A percentile compares a stretch with the other conserved stretches of the same genome.
phyloP scores from a whole-genome alignment of 768 basidiomycete genomes.

The Amanita rimosa region DNA sequence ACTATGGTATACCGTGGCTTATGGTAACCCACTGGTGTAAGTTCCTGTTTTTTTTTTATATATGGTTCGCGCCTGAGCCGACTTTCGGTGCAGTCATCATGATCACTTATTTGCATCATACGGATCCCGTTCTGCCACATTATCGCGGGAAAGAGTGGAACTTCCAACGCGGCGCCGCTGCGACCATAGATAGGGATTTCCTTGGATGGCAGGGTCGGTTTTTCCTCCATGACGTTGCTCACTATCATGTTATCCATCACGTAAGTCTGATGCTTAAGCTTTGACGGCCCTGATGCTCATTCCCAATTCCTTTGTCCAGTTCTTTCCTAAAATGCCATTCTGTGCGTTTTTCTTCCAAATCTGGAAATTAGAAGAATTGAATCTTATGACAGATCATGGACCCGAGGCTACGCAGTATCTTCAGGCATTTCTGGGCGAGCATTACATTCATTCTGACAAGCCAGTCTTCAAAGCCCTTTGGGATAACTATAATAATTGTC shows the following conservation, averaged over 20 bases:
- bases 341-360: constrained; percentile 20
- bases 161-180: constrained; percentile 50
- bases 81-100: constrained; percentile 25
- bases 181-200: constrained; percentile 46
- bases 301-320: constrained; percentile 19
- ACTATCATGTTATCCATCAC: constrained; percentile 56
- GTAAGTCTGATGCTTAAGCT: constrained; percentile 17
- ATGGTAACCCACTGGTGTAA: constrained; percentile 43
- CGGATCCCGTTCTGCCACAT: constrained; percentile 44
- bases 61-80: not conserved
- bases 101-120: constrained; percentile 58
- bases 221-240: constrained; percentile 57
- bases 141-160: constrained; percentile 49
- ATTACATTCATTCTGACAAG: constrained; percentile 33
- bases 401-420: constrained; percentile 38
- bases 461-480: constrained; percentile 36
- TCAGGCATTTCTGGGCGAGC: constrained; percentile 35
- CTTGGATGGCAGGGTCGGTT: constrained; percentile 56
- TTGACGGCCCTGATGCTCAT: not conserved
- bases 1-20: constrained; percentile 45
- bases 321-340: constrained; percentile 53
- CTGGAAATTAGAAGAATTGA: not conserved
- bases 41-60: constrained; percentile 9
- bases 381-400: constrained; percentile 29
- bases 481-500: constrained; percentile 43